Conservation (phyloP, 2,329 filamentous ascomycete species). For the Pestalotiopsis sp. region DNA sequence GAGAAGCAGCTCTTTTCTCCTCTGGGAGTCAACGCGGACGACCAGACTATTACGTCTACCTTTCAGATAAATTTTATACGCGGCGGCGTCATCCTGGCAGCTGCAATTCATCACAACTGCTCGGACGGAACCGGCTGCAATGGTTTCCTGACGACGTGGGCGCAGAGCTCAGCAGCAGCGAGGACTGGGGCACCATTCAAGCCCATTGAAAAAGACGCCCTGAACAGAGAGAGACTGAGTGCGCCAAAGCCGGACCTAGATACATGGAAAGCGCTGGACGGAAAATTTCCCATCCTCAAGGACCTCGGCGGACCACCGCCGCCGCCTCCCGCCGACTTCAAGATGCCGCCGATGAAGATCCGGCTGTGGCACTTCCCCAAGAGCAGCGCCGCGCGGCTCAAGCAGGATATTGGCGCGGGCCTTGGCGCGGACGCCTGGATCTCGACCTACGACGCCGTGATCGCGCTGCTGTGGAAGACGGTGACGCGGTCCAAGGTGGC, state of each 20-base stretch:
- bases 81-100: constrained; percentile 28
- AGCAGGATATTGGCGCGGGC: constrained; percentile 14
- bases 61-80: constrained; percentile 31
- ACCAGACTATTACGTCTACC: constrained; percentile 16
- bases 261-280: constrained; percentile 14
- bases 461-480: constrained; percentile 26
- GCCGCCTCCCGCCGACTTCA: constrained; percentile 24
- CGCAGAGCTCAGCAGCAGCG: constrained; percentile 24
- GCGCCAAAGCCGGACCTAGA: background rate
- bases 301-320: constrained; percentile 19
- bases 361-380: constrained; percentile 26
- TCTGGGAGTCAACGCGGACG: constrained; percentile 16
- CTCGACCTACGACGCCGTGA: constrained; percentile 29
- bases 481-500: constrained; percentile 23
- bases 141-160: constrained; percentile 28
- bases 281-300: constrained; percentile 15
- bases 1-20: constrained; percentile 17
- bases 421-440: constrained; percentile 17
- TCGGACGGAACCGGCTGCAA: constrained; percentile 29
- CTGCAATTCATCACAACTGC: constrained; percentile 28
- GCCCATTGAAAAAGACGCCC: background rate
- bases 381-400: constrained; percentile 21
- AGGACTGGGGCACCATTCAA: constrained; percentile 18
- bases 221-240: background rate
- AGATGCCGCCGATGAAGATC: constrained; percentile 23